Base-by-base conservation (phyloP, 2,329 filamentous ascomycete species). In the Colletotrichum spaethianum region DNA sequence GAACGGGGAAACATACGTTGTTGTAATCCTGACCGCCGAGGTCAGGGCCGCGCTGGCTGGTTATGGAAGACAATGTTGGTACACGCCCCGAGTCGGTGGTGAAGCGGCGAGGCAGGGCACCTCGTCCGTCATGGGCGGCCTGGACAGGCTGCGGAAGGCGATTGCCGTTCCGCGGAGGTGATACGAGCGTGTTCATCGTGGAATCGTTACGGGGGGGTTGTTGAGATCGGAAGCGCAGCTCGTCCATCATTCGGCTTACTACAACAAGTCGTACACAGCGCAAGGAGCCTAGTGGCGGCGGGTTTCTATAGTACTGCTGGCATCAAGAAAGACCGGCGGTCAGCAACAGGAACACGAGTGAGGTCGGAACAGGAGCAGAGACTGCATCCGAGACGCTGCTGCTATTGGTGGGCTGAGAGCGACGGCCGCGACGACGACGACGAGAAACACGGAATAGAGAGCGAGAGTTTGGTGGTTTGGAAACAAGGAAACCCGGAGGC, bases 61-160 rank as follows among this genome's bases (percentile, higher is more conserved):
- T 87, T 79, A 95, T 84, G 73, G 90, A 89, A 70, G 88, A 90
- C 83, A 94, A 86, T 80, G 93, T 94, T 82, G 93, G 93, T 83
- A 96, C 86, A 88, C 95, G 89, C 83, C 94, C 88, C 84, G 94
- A 92, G 84, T 98, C 97, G 70, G 95, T 96, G 75, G 96, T 98
- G 84, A 98, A 98, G 80, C 96, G 93, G 79, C 96, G 92, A 83
- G 95, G 94, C 80, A 98, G 87, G 77, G 91, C 92, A 74, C 91
- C 90, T 82, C 95, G 92, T 75, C 89, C 89, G 80, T 97, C 94
- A 82, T 90, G 88, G 75, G 88, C 31, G 74, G 88, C 31, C 71
- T 71, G 73, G 73, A 86, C 82, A 68, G 88, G 86, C 75, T 89
- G 89, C 75, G 85, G 86, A 81, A 91, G 87, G 79, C 91, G 90